A percentile compares a stretch with the other conserved stretches of the same genome.
phyloP scores from a whole-genome alignment of 2,329 filamentous ascomycete species.

The Rasamsonia emersonii region DNA sequence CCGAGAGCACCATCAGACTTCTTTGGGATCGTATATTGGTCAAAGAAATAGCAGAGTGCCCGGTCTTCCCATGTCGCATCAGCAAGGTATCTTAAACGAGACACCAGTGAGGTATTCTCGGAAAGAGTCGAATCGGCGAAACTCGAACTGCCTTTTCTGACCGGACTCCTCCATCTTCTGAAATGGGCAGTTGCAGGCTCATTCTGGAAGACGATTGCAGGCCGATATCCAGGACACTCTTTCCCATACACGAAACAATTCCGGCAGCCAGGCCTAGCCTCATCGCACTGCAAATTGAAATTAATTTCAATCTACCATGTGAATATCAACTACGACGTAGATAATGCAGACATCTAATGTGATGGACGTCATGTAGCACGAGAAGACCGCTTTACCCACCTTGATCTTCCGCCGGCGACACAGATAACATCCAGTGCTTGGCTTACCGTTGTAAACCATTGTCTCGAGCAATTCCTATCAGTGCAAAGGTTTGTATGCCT shows the following conservation, averaged over 20 bases:
- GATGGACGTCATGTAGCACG: neutral
- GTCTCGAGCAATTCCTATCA: too few relatives aligned
- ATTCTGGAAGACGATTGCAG: constrained; percentile 26
- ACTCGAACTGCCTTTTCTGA: constrained; percentile 13
- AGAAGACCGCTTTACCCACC: too few relatives aligned
- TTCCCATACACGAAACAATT: constrained; percentile 28
- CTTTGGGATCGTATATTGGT: constrained; percentile 26
- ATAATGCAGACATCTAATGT: too few relatives aligned
- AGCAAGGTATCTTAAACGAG: constrained; percentile 12
- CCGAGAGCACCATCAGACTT: constrained; percentile 19
- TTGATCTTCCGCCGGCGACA: constrained; percentile 34
- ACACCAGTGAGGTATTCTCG: constrained; percentile 3
- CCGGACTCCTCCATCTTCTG: constrained; percentile 13
- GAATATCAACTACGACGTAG: too few relatives aligned
- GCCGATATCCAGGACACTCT: constrained; percentile 30
- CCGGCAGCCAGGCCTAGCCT: constrained; percentile 26
- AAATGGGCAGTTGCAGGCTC: constrained; percentile 24
- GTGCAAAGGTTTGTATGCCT: too few relatives aligned
- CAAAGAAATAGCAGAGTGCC: constrained; percentile 33
- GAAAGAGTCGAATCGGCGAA: neutral
- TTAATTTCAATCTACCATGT: neutral
- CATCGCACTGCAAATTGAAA: constrained; percentile 22
- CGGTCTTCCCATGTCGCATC: constrained; percentile 29
- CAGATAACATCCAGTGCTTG: constrained; percentile 31
- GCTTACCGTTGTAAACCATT: constrained; percentile 35